Evolutionary conservation across 2,329 filamentous ascomycete genomes (phyloP).

Genomic region (Dothideomycetes sp.): DNA sequence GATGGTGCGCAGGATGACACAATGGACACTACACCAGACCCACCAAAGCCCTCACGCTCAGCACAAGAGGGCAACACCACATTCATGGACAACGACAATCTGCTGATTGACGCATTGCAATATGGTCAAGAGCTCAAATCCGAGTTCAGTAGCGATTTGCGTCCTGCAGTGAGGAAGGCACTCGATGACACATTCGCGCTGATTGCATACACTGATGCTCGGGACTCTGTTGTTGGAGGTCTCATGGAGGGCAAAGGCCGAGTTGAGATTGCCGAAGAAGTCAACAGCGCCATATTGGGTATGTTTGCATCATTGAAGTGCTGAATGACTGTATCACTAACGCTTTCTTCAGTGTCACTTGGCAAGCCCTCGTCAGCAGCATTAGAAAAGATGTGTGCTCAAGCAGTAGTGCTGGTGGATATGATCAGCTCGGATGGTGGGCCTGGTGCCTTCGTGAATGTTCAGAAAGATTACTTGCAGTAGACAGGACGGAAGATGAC

Average conservation of each 20-base stretch:
- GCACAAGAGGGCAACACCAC: conserved; percentile 3
- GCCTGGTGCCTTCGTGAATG: conserved; percentile 72
- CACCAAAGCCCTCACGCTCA: not conserved
- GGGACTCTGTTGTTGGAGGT: conserved; percentile 66
- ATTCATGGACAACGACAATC: conserved; percentile 30
- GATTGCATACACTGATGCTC: conserved; percentile 75
- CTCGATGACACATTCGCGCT: conserved; percentile 81
- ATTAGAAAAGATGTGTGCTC: conserved; percentile 74
- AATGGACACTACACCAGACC: conserved; percentile 28
- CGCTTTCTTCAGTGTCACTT: conserved; percentile 57
- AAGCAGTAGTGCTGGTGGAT: conserved; percentile 78
- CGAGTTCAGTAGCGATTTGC: conserved; percentile 65
- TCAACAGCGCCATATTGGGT: conserved; percentile 91
- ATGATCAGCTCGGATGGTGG: conserved; percentile 62
- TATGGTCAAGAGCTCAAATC: conserved; percentile 72
- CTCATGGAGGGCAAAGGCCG: conserved; percentile 68
- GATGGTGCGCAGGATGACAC: conserved; percentile 16
- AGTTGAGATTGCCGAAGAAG: conserved; percentile 75
- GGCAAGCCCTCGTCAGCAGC: conserved; percentile 84
- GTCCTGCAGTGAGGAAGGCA: conserved; percentile 60
- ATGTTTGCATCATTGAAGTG: conserved; percentile 31
- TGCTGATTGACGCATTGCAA: conserved; percentile 61
- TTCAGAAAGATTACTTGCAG: conserved; percentile 25
- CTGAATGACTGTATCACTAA: conserved; percentile 23
- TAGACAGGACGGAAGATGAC: too few relatives aligned